Evolutionary conservation across 2,329 filamentous ascomycete species (phyloP), one percentile per base, ranked within the genome.

Genomic region (Escovopsis sp.): DNA sequence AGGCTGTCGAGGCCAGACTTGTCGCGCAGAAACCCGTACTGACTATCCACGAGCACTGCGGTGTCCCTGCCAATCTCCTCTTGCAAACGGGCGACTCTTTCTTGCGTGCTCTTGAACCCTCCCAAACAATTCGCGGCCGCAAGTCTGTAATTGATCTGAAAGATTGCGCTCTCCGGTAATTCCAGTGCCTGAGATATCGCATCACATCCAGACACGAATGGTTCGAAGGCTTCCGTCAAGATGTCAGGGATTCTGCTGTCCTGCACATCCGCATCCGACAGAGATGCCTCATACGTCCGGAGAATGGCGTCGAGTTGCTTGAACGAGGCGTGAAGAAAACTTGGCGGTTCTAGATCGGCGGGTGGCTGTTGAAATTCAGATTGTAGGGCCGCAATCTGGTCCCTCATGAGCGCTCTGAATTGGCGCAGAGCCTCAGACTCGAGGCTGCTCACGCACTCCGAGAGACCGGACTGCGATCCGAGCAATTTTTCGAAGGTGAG

Each of bases 221-320:
- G 89, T 51, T 94, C 85, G 33, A 96, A 77, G 0, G 86, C 80
- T 53, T 89, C 84, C 35, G 70, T 68, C 15, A 95, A 67, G 18
- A 94, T 77, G 6, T 77, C 72, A 38, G 83, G 73, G 53, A 95
- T 94, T 33, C 78, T 79, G 34, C 74, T 71, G 47, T 81, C 79
- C 40, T 73, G 68, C 46, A 76, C 69, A 8, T 70, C 62, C 1
- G 67, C 62, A 3, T 73, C 63, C 2, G 80, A 75, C 23, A 91
- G 67, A 0, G 88, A 94, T 1, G 83, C 82, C 50, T 94, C 86
- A 55, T 88, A 89, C 18, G 83, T 91, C 56, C 82, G 84, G 69
- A 94, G 83, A 40, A 96, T 80, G 6, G 77, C 71, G 33, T 72
- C 75, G 8, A 98, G 67, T 50, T 84, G 82, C 49, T 86, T 80